Percentiles rank a stretch among this genome's conserved stretches.
Evolutionary conservation across 2,329 filamentous ascomycete genomes (phyloP).

Genomic region (Xylariaceae sp.): DNA sequence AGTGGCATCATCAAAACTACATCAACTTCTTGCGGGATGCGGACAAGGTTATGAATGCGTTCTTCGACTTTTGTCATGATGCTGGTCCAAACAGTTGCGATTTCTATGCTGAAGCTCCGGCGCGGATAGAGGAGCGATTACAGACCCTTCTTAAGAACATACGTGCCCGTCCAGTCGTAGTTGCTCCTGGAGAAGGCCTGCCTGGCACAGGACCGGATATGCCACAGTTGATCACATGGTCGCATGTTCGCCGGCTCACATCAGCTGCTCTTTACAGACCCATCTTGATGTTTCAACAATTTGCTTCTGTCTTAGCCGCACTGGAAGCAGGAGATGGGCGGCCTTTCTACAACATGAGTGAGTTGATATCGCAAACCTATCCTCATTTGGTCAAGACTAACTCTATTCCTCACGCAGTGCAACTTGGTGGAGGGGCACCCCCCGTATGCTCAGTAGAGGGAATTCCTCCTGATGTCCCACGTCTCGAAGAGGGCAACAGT

Average conservation of each 20-base stretch:
- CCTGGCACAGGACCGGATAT: constrained; percentile 35
- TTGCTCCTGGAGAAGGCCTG: constrained; percentile 29
- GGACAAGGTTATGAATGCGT: constrained; percentile 51
- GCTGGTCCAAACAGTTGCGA: constrained; percentile 49
- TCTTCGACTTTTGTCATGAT: constrained; percentile 52
- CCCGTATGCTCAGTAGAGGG: constrained; percentile 31
- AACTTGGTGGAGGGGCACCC: constrained; percentile 2
- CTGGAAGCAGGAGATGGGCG: constrained; percentile 44
- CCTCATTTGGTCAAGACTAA: background rate
- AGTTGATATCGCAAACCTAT: constrained; percentile 12
- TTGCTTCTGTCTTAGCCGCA: constrained; percentile 43
- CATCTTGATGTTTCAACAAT: constrained; percentile 37
- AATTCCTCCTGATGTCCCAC: constrained; percentile 33
- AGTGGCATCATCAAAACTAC: constrained; percentile 48
- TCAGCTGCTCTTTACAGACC: constrained; percentile 45
- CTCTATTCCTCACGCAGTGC: background rate
- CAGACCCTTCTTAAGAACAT: constrained; percentile 40
- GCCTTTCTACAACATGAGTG: constrained; percentile 39
- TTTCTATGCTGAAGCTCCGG: constrained; percentile 38
- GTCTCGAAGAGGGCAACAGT: constrained; percentile 32
- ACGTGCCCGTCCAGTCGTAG: constrained; percentile 42
- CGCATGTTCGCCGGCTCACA: constrained; percentile 43
- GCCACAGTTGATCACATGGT: constrained; percentile 51
- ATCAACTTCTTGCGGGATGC: constrained; percentile 51
- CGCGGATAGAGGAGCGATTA: constrained; percentile 40